Evolutionary conservation across 2,329 filamentous ascomycete species (phyloP), one percentile per base, ranked within the genome.

Genomic region (Bipolaris gigantea): DNA sequence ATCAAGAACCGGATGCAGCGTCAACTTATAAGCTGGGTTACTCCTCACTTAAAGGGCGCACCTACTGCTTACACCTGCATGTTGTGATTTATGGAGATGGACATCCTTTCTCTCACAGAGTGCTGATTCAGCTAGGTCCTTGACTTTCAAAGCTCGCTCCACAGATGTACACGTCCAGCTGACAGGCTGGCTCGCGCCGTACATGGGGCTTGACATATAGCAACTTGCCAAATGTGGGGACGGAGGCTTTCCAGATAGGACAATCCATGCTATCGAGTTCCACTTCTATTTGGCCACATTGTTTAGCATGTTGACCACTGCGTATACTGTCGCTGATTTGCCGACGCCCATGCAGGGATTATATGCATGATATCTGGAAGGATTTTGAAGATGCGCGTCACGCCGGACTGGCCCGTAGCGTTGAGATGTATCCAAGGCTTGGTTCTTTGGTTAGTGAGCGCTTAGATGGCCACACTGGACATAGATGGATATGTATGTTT

Each of bases 311-410:
- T 39, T 32, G 15, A 35, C 32, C 8, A 33, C 18, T 18, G 23
- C 19, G 15, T 30, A 30, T 5, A 33, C 15, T n/a, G 33, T 25
- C 19, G 18, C 34, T 18, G 21, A 40, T 4, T 34, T 23, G 36
- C 45, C 30, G 8, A 21, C 34, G 34, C 32, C 25, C 10, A 18
- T 21, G 39, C 25, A 16, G 25, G 50, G 25, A 15, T 18, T n/a
- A 39, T 33, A 43, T 43, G 50, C 45, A 49, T n/a, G 34, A 33
- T 21, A 34, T 32, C 47, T 19, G 36, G 23, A 39, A 27, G 30
- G 42, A 53, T 48, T 38, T 43, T 43, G 16, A 50, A 25, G 21
- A 34, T 18, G 44, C 39, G 30, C 25, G 40, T 21, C 10, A 54
- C 8, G 47, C 40, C 36, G 46, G 27, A 21, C 40, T 33, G 21